Percentiles rank a stretch among this genome's conserved stretches.
These are phyloP conservation scores for Ophioceras dolichostomum DNA, from an alignment of 2,329 filamentous ascomycete species.

Conservation along the genomic window DNA sequence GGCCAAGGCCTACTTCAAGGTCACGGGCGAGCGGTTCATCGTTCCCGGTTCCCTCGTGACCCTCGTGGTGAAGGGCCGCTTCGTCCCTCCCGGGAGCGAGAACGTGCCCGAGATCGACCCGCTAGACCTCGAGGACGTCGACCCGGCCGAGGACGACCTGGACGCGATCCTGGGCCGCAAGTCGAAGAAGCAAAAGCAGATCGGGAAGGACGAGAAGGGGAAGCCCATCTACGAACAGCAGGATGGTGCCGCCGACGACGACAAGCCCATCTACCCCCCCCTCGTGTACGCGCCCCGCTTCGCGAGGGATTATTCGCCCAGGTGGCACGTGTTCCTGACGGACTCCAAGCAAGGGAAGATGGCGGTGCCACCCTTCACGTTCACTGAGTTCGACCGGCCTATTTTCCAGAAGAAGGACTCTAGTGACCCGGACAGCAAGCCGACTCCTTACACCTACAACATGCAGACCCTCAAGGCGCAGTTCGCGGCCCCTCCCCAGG, in stretches of 20 bases:
- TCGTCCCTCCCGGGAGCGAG: conserved; percentile 75
- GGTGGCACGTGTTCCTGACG: conserved; percentile 90
- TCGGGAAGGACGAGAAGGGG: conserved; percentile 48
- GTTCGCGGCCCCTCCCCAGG: conserved; percentile 86
- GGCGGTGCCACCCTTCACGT: conserved; percentile 93
- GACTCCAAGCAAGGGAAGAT: conserved; percentile 93
- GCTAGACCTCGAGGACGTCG: conserved; percentile 76
- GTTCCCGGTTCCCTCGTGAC: conserved; percentile 88
- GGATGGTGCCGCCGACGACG: conserved; percentile 43
- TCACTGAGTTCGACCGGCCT: conserved; percentile 81
- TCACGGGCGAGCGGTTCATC: conserved; percentile 84
- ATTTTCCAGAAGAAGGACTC: no score
- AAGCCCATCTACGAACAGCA: conserved; percentile 31
- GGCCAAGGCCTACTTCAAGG: conserved; percentile 96
- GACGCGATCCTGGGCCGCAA: conserved; percentile 73
- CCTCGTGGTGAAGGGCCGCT: conserved; percentile 87
- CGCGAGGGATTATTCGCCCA: conserved; percentile 75
- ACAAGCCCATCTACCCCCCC: conserved; percentile 61
- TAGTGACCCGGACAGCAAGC: conserved; percentile 61
- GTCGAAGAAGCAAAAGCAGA: conserved; percentile 45
- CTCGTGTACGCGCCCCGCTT: conserved; percentile 88
- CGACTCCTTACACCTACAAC: conserved; percentile 79
- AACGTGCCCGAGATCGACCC: conserved; percentile 64
- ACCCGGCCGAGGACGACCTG: conserved; percentile 85
- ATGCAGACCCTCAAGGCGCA: conserved; percentile 96